Evolutionary conservation across 352 stramenopile genomes (phyloP), one percentile per base, ranked within the genome.

Genomic region (Achlya hypogyna): DNA sequence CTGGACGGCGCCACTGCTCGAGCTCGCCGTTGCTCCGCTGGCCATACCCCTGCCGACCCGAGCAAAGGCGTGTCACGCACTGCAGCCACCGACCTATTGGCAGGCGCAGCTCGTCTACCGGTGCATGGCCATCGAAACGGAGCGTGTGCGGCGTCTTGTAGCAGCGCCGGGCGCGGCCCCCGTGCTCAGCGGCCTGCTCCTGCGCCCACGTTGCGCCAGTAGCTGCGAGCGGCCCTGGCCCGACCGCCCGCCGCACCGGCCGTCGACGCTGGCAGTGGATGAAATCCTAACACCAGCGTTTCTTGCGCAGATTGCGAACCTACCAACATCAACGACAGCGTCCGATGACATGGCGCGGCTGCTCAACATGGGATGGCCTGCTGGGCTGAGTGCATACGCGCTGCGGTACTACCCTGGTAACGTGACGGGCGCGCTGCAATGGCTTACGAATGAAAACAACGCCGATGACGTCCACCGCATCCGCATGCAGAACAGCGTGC

Each of bases 391-490:
- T 29, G 23, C 60, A 25, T 67, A 60, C 51, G 60, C 59, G 23
- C 28, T 67, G 40, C 38, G 32, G 31, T 51, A 67, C 32, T 67
- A 67, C 42, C 60, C 42, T 18, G 28, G 49, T n/a, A 67, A 67
- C 35, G 8, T 58, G 10, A 22, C 34, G 12, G 60, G 60, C 35
- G 60, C 60, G 34, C n/a, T 51, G 0, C 60, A 67, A 22, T 67
- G 60, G 60, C 27, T 67, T 10, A n/a, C 47, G 14, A 59, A 67
- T 27, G 60, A 67, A 42, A n/a, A 28, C n/a, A 67, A 67, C 28
- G 20, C 29, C 20, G 60, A 67, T 5, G 60, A 67, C 27, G 49
- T 67, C 8, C 60, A 53, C 22, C 51, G 31, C 3, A 45, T 67
- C 22, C 49, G 49, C 6, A 16, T 56, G 25, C 16, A 12, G 31